These are phyloP conservation scores for Austroboletus festivus DNA, from an alignment of 768 basidiomycete genomes.

Conservation along the genomic window DNA sequence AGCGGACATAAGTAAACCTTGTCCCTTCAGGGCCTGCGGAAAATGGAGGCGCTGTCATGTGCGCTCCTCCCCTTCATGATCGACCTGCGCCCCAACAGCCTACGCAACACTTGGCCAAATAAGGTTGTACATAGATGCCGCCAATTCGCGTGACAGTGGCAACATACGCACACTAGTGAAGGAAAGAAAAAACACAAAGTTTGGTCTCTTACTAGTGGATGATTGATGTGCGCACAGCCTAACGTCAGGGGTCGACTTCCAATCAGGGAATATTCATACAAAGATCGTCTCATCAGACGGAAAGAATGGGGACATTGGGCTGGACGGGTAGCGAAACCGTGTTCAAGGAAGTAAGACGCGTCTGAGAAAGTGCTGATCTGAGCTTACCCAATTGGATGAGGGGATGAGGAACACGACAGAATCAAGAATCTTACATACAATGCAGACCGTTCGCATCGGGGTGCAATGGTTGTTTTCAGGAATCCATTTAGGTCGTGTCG, in stretches of 20 bases:
- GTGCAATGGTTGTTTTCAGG: conserved; percentile 9
- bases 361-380: no score
- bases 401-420: neutral
- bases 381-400: no score
- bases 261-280: neutral
- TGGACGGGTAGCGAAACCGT: no score
- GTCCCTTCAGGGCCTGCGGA: neutral
- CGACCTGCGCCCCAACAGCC: conserved; percentile 12
- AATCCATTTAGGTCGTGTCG: neutral
- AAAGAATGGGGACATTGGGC: no score
- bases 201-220: neutral
- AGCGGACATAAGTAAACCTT: neutral
- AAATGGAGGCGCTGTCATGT: conserved; percentile 19
- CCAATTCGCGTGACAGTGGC: no score
- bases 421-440: neutral
- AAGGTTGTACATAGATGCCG: no score
- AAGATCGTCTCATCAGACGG: no score
- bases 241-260: neutral
- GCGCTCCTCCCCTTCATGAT: conserved; percentile 19
- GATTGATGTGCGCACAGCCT: conserved; percentile 1
- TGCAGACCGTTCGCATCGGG: no score
- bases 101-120: neutral
- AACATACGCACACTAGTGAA: neutral
- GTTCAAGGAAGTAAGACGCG: no score
- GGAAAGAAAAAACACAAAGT: neutral